Percentiles rank a stretch among this genome's conserved stretches.
These are phyloP conservation scores for Sporothrix sp. DNA, from an alignment of 2,329 filamentous ascomycete genomes.

Conservation along the genomic window DNA sequence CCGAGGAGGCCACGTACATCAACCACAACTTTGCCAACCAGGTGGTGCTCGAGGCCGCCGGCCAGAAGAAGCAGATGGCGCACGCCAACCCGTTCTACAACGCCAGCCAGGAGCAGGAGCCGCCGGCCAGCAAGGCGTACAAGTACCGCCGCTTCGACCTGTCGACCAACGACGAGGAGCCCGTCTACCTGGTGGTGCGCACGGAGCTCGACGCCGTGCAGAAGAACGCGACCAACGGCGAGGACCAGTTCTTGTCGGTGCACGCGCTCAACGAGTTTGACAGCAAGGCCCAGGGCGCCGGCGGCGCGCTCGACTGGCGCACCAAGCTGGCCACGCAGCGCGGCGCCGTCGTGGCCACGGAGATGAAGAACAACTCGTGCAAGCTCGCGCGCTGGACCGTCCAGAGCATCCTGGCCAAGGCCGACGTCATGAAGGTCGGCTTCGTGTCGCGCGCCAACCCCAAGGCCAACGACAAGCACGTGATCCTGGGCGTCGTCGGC, in stretches of 20 bases:
- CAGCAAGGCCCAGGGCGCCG: slow-evolving; percentile 90
- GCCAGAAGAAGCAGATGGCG: slow-evolving; percentile 68
- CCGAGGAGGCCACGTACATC: slow-evolving; percentile 97
- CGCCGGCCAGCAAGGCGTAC: slow-evolving; percentile 92
- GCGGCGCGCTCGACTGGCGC: slow-evolving; percentile 93
- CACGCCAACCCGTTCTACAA: slow-evolving; percentile 98
- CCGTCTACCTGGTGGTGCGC: slow-evolving; percentile 83
- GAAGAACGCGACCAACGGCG: slow-evolving; percentile 86
- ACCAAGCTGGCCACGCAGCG: slow-evolving; percentile 89
- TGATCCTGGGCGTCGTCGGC: slow-evolving; percentile 88
- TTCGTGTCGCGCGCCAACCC: slow-evolving; percentile 94
- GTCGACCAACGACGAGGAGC: slow-evolving; percentile 88
- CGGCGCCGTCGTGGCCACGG: slow-evolving; percentile 93
- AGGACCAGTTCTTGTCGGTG: slow-evolving; percentile 84
- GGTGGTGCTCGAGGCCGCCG: slow-evolving; percentile 75
- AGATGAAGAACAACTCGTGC: slow-evolving; percentile 99
- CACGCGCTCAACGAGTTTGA: slow-evolving; percentile 99
- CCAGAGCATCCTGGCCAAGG: slow-evolving; percentile 90
- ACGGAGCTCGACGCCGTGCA: slow-evolving; percentile 95
- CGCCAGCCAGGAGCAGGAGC: slow-evolving; percentile 81
- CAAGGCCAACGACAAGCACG: slow-evolving; percentile 84
- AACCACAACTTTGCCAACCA: slow-evolving; percentile 99
- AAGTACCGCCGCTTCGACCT: slow-evolving; percentile 97
- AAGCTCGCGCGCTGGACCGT: slow-evolving; percentile 97
- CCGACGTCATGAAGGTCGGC: slow-evolving; percentile 98